A percentile compares a stretch with the other conserved stretches of the same genome.
Conservation (phyloP, 148 eudicot species). For the Cornus controversa region DNA sequence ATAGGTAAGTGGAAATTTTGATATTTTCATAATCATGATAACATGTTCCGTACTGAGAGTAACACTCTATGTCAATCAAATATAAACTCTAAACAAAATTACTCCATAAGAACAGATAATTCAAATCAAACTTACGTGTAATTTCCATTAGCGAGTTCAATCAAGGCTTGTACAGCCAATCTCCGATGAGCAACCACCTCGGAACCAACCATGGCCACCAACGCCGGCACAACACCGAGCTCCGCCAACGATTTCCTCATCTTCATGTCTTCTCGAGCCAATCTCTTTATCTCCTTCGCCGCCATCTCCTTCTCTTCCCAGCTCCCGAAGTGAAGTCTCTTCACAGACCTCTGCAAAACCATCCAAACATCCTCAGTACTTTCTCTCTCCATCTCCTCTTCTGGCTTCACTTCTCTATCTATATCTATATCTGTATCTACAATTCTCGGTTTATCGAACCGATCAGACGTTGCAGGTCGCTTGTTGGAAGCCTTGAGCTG, state of each 20-base stretch:
- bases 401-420: slow-evolving; percentile 1
- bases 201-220: slow-evolving; percentile 68
- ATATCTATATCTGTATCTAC: background rate
- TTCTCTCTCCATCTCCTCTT: slow-evolving; percentile 13
- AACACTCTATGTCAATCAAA: too few species aligned
- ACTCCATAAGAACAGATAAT: too few species aligned
- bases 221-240: slow-evolving; percentile 75
- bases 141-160: slow-evolving; percentile 61
- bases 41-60: too few species aligned
- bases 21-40: too few species aligned
- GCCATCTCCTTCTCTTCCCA: slow-evolving; percentile 77
- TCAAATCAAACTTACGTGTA: slow-evolving; percentile 51
- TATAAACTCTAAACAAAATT: background rate
- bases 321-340: slow-evolving; percentile 71
- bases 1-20: too few species aligned
- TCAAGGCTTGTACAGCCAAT: slow-evolving; percentile 57
- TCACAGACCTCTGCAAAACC: slow-evolving; percentile 60
- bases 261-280: slow-evolving; percentile 43
- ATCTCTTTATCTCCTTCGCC: slow-evolving; percentile 45
- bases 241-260: slow-evolving; percentile 51
- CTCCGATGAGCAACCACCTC: slow-evolving; percentile 33
- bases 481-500: slow-evolving; percentile 22
- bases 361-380: slow-evolving; percentile 16
- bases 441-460: background rate
- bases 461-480: slow-evolving; percentile 19